Conservation (phyloP, 2,329 filamentous ascomycete genomes). For the Cladosporium sphaerospermum region DNA sequence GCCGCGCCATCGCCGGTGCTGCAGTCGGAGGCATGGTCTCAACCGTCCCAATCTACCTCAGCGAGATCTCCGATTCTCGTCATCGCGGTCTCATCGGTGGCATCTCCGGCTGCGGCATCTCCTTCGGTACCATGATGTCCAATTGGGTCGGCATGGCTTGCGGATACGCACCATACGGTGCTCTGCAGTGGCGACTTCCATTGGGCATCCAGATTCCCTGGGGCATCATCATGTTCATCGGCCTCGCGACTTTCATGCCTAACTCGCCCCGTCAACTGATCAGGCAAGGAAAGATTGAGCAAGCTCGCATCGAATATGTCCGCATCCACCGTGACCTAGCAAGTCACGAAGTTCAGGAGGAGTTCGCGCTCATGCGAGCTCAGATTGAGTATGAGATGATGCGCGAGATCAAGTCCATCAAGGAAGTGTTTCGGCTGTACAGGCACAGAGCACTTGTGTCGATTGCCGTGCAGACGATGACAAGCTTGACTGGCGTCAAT, state of each 20-base stretch:
- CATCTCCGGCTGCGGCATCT: constrained; percentile 79
- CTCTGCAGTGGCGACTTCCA: constrained; percentile 70
- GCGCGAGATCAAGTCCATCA: constrained; percentile 47
- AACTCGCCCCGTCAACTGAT: constrained; percentile 83
- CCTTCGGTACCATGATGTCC: constrained; percentile 60
- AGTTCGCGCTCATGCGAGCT: constrained; percentile 49
- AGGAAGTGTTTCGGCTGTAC: constrained; percentile 48
- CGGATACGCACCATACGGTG: constrained; percentile 57
- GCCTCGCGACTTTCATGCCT: constrained; percentile 67
- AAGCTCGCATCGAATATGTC: constrained; percentile 57
- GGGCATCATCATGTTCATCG: constrained; percentile 66
- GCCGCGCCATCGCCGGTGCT: constrained; percentile 68
- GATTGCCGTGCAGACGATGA: constrained; percentile 54
- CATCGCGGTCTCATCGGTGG: constrained; percentile 74
- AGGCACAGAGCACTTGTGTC: constrained; percentile 48
- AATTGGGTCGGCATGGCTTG: constrained; percentile 64
- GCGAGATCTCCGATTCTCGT: constrained; percentile 54
- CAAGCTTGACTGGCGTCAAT: constrained; percentile 51
- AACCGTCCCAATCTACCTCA: constrained; percentile 81
- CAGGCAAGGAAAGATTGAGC: constrained; percentile 64
- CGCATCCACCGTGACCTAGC: constrained; percentile 67
- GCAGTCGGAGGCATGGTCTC: constrained; percentile 77
- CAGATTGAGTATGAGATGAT: constrained; percentile 50
- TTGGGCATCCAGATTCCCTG: constrained; percentile 75
- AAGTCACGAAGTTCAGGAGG: constrained; percentile 55